Evolutionary conservation across 2,329 filamentous ascomycete genomes (phyloP).

Genomic region (Orbilia blumenaviensis): DNA sequence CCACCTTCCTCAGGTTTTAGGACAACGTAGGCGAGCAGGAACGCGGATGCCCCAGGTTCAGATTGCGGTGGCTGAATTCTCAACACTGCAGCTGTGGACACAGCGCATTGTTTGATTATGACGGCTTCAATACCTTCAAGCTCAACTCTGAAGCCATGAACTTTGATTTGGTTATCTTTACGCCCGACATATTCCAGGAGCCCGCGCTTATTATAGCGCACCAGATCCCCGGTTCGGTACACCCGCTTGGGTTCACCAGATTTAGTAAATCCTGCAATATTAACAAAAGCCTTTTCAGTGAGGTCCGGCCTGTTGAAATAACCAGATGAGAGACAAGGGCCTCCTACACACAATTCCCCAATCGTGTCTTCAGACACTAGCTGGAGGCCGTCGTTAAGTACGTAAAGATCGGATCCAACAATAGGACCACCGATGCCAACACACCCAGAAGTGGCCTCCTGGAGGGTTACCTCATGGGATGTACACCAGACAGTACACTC

Average conservation of each 20-base stretch:
- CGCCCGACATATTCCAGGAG: constrained; percentile 61
- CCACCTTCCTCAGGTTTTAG: not conserved
- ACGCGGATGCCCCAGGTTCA: not conserved
- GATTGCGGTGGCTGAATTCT: not conserved
- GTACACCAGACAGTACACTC: constrained; percentile 14
- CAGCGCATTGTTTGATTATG: not conserved
- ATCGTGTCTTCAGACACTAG: constrained; percentile 61
- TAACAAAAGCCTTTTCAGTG: constrained; percentile 56
- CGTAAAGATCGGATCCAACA: constrained; percentile 61
- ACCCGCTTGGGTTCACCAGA: constrained; percentile 52
- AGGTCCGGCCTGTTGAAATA: constrained; percentile 59
- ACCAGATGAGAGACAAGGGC: constrained; percentile 60
- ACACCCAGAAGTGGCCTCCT: not conserved
- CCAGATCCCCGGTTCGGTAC: constrained; percentile 62
- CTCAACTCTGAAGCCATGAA: constrained; percentile 64
- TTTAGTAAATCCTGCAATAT: constrained; percentile 56
- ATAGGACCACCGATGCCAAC: constrained; percentile 56
- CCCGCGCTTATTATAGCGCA: constrained; percentile 60
- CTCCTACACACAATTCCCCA: constrained; percentile 63
- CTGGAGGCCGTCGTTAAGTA: constrained; percentile 61
- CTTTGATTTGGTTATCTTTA: constrained; percentile 64
- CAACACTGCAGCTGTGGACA: not conserved
- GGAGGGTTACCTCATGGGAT: constrained; percentile 7
- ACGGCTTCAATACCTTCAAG: constrained; percentile 63
- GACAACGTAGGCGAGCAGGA: constrained; percentile 6